Evolutionary conservation across 2,329 filamentous ascomycete genomes (phyloP).

Genomic region (Capronia epimyces): DNA sequence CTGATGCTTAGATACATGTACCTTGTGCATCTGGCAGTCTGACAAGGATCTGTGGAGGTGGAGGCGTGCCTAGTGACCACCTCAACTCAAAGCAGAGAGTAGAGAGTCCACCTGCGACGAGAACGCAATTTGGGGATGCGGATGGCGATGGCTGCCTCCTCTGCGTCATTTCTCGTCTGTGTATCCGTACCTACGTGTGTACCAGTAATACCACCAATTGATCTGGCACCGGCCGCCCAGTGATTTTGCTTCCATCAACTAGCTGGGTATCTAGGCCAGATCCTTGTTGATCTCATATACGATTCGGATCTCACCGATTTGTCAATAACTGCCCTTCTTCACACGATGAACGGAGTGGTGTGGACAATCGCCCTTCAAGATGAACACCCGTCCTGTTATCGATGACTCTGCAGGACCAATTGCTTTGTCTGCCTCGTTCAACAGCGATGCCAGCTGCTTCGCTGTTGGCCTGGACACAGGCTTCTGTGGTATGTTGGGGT

Average conservation of each 20-base stretch:
- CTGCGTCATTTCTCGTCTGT: background rate
- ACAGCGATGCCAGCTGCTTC: conserved; percentile 78
- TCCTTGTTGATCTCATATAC: too few relatives aligned
- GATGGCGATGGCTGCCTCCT: background rate
- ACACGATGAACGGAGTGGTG: conserved; percentile 5
- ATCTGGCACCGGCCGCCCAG: too few relatives aligned
- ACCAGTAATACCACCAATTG: too few relatives aligned
- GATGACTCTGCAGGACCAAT: conserved; percentile 68
- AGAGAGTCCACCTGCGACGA: background rate
- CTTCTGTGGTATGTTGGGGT: conserved; percentile 63
- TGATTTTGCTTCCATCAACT: too few relatives aligned
- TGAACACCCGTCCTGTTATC: conserved; percentile 87
- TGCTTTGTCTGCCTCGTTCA: conserved; percentile 80
- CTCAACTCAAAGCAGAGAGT: background rate
- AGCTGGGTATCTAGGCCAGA: too few relatives aligned
- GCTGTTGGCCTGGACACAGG: conserved; percentile 80
- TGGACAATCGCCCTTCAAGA: conserved; percentile 41
- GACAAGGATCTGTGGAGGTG: too few relatives aligned
- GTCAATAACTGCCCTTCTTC: too few relatives aligned
- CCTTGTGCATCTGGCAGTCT: too few relatives aligned
- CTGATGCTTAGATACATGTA: too few relatives aligned
- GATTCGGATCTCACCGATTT: too few relatives aligned
- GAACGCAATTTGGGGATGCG: background rate
- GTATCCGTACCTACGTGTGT: too few relatives aligned
- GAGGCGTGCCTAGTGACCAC: too few relatives aligned